Conservation (phyloP, 305 asterid genomes). For the Fraxinus sp. region DNA sequence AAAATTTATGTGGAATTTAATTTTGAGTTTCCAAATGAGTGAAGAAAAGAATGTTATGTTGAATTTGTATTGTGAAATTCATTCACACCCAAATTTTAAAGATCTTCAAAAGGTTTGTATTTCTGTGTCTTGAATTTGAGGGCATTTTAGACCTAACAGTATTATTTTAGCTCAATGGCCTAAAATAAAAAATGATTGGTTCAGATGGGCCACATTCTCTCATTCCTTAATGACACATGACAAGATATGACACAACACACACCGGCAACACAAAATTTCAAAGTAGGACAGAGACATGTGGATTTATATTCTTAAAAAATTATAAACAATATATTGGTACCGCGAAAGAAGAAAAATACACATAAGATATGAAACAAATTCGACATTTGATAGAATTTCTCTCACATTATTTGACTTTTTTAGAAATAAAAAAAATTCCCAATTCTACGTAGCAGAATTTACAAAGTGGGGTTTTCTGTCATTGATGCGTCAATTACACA, state of each 20-base stretch:
- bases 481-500: background rate
- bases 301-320: too few species aligned
- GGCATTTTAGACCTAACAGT: background rate
- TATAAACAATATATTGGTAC: background rate
- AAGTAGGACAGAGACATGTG: background rate
- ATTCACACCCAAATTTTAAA: background rate
- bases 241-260: background rate
- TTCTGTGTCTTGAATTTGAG: background rate
- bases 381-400: background rate
- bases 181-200: background rate
- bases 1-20: background rate
- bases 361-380: background rate
- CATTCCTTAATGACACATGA: background rate
- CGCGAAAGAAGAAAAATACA: background rate
- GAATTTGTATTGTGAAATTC: background rate
- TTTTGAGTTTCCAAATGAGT: background rate
- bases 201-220: background rate
- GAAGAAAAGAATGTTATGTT: background rate
- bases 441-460: background rate
- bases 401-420: background rate
- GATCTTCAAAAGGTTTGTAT: background rate
- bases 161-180: background rate
- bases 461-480: background rate
- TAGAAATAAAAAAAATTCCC: background rate
- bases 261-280: background rate